Percentiles rank a stretch among this genome's conserved stretches.
These are phyloP conservation scores for Cymodocea nodosa DNA, from an alignment of 116 monocot species.

Conservation along the genomic window DNA sequence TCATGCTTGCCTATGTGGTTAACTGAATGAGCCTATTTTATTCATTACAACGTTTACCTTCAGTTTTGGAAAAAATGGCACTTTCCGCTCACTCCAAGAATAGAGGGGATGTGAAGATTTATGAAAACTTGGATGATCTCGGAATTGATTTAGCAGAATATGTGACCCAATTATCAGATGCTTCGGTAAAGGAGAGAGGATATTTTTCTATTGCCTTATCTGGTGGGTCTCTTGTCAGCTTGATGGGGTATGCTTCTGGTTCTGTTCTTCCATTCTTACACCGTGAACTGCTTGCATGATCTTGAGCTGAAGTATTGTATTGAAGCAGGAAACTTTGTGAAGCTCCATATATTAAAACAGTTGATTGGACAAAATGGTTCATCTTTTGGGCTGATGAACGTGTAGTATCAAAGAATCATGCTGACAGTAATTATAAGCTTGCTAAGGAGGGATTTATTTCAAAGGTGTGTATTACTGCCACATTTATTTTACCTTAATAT, in stretches of 20 bases:
- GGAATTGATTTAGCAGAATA: slow-evolving; percentile 69
- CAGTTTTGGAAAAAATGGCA: slow-evolving; percentile 14
- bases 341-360: slow-evolving; percentile 67
- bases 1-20: background rate
- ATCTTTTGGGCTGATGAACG: slow-evolving; percentile 90
- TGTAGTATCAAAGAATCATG: slow-evolving; percentile 69
- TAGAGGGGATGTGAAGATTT: slow-evolving; percentile 41
- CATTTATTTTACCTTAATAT: too few relatives aligned
- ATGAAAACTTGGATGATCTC: slow-evolving; percentile 62
- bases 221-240: slow-evolving; percentile 62
- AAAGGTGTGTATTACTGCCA: slow-evolving; percentile 33
- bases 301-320: slow-evolving; percentile 2
- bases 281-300: background rate
- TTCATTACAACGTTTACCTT: background rate
- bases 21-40: background rate
- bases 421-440: slow-evolving; percentile 77
- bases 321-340: slow-evolving; percentile 66
- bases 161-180: slow-evolving; percentile 54
- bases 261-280: background rate
- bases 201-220: slow-evolving; percentile 73
- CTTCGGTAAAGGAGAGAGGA: slow-evolving; percentile 59
- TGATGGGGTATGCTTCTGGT: slow-evolving; percentile 33
- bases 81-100: slow-evolving; percentile 16
- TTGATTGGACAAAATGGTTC: slow-evolving; percentile 94
- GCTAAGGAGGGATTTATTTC: slow-evolving; percentile 61